Evolutionary conservation across 169 alveolate genomes (phyloP).

Genomic region (Plasmodium fragile): DNA sequence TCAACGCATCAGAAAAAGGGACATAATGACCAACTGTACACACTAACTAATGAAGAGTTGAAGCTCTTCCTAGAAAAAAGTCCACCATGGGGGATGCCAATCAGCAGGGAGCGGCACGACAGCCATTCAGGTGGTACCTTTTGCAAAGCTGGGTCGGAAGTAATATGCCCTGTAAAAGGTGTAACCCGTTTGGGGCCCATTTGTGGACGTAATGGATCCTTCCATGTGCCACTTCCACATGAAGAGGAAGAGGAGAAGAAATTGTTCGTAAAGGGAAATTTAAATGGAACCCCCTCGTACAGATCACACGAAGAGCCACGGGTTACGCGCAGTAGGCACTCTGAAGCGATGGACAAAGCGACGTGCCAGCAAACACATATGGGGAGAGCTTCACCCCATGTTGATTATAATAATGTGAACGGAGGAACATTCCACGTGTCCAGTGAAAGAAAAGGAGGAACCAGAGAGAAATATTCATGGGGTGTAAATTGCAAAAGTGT

Average conservation of each 20-base stretch:
- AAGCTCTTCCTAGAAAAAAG: background rate
- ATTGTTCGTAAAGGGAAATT: background rate
- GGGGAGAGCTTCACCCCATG: background rate
- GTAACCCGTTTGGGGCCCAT: background rate
- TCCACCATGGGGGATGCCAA: background rate
- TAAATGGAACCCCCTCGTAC: background rate
- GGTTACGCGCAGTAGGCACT: background rate
- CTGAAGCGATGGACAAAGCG: background rate
- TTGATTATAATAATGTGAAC: background rate
- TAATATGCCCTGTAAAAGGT: background rate
- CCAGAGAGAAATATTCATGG: background rate
- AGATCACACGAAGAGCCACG: background rate
- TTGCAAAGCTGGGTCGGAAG: background rate
- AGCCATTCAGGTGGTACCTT: background rate
- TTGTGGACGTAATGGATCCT: background rate
- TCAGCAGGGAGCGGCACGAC: background rate
- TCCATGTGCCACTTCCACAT: background rate
- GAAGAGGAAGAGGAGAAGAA: background rate
- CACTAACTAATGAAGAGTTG: slow-evolving; percentile 8
- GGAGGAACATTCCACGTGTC: background rate
- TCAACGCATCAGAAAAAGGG: background rate
- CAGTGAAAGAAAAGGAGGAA: background rate
- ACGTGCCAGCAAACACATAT: background rate
- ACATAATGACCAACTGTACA: background rate
- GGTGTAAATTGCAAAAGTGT: background rate